A percentile compares a stretch with the other conserved stretches of the same genome.
These are phyloP conservation scores for Paramecium tetraurelia DNA, from an alignment of 73 alveolate genomes.

Conservation along the genomic window DNA sequence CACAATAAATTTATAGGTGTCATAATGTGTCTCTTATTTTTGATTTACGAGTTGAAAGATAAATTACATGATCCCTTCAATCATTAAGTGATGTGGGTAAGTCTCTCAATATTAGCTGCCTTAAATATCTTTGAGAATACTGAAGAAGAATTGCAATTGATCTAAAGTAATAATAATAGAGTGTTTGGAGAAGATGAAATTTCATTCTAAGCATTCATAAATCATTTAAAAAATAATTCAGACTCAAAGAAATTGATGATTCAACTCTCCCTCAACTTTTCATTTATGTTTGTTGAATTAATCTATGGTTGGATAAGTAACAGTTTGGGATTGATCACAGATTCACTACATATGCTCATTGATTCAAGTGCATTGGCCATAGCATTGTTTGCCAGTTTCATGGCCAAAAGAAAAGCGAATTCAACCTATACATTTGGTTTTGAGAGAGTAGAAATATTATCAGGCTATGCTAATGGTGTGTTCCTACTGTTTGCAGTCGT, in stretches of 20 bases:
- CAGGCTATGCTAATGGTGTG: slow-evolving; percentile 93
- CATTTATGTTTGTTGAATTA: slow-evolving; percentile 97
- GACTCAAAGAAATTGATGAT: slow-evolving; percentile 4
- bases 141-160: neutral
- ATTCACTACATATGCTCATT: slow-evolving; percentile 95
- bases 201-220: neutral
- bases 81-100: neutral
- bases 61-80: neutral
- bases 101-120: neutral
- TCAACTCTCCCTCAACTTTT: slow-evolving; percentile 70
- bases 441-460: slow-evolving; percentile 87
- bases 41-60: neutral
- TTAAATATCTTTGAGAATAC: neutral
- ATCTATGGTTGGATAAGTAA: slow-evolving; percentile 91
- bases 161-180: neutral
- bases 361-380: slow-evolving; percentile 97
- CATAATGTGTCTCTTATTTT: neutral
- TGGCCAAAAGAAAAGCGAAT: slow-evolving; percentile 82
- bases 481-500: slow-evolving; percentile 93
- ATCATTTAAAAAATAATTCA: neutral
- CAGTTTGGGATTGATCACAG: slow-evolving; percentile 93
- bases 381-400: slow-evolving; percentile 91
- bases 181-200: neutral
- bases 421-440: slow-evolving; percentile 89
- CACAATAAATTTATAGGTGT: neutral